phyloP scores from a whole-genome alignment of 306 rosid species.

The Dicorynia guianensis region DNA sequence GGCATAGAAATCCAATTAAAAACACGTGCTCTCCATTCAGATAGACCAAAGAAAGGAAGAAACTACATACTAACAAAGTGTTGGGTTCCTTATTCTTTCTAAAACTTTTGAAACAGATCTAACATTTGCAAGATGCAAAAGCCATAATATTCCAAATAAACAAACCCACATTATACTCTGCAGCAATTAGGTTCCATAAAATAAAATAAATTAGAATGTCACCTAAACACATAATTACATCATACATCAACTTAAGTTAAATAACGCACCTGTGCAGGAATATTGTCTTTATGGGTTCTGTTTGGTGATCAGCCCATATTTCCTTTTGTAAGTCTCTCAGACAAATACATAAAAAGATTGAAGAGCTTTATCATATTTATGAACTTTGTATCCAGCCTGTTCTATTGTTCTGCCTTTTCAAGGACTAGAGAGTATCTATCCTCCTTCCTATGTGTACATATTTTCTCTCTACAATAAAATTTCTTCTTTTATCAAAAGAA shows the following conservation, averaged over 20 bases:
- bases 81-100: not conserved
- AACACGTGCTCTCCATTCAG: too few relatives aligned
- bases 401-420: not conserved
- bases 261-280: not conserved
- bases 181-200: not conserved
- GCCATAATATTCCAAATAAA: not conserved
- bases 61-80: not conserved
- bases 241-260: too few relatives aligned
- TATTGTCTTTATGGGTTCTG: not conserved
- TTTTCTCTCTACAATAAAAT: not conserved
- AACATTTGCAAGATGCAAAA: not conserved
- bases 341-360: too few relatives aligned
- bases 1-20: too few relatives aligned
- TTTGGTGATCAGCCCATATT: not conserved
- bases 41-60: not conserved
- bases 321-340: too few relatives aligned
- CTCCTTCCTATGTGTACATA: not conserved
- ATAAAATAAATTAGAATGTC: too few relatives aligned
- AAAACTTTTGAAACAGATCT: too few relatives aligned
- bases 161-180: conserved; percentile 20
- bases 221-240: too few relatives aligned
- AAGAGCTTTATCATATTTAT: not conserved
- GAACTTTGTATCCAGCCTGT: conserved; percentile 9
- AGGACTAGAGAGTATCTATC: not conserved
- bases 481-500: conserved; percentile 7